A percentile compares a stretch with the other conserved stretches of the same genome.
Conservation (phyloP, 2,329 filamentous ascomycete species). For the Curvularia lunata region DNA sequence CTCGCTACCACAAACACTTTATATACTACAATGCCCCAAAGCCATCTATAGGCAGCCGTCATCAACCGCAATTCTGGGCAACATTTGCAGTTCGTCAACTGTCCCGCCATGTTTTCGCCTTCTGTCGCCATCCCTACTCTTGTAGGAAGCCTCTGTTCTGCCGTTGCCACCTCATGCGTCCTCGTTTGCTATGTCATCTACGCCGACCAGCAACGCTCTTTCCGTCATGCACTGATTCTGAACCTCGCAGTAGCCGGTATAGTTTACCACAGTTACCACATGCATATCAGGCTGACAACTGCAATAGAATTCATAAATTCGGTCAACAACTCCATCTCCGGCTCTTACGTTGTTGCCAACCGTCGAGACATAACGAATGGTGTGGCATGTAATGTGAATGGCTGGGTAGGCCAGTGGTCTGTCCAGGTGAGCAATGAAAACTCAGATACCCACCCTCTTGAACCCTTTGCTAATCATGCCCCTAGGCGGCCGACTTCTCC, state of each 20-base stretch:
- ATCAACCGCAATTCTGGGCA: neutral
- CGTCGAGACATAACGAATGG: conserved; percentile 35
- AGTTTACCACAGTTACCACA: neutral
- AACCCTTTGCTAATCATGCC: neutral
- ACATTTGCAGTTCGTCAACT: neutral
- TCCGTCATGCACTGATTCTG: conserved; percentile 32
- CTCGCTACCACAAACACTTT: neutral
- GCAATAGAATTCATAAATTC: conserved; percentile 43
- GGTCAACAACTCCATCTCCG: conserved; percentile 54
- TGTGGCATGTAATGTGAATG: conserved; percentile 52
- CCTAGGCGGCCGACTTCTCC: conserved; percentile 46
- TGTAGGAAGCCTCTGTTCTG: conserved; percentile 31
- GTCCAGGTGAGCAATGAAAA: conserved; percentile 32
- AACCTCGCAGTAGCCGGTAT: conserved; percentile 33
- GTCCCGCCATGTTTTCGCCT: conserved; percentile 6
- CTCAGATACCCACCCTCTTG: neutral
- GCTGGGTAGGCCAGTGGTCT: conserved; percentile 55
- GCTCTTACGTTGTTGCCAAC: conserved; percentile 44
- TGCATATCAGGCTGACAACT: neutral
- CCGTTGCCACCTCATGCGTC: conserved; percentile 25
- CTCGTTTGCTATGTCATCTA: conserved; percentile 26
- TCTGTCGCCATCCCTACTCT: conserved; percentile 27
- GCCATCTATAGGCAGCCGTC: neutral
- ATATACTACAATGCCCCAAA: neutral
- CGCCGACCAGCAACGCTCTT: conserved; percentile 25